These are phyloP conservation scores for Plasmodium knowlesi DNA, from an alignment of 169 alveolate species.

Conservation along the genomic window DNA sequence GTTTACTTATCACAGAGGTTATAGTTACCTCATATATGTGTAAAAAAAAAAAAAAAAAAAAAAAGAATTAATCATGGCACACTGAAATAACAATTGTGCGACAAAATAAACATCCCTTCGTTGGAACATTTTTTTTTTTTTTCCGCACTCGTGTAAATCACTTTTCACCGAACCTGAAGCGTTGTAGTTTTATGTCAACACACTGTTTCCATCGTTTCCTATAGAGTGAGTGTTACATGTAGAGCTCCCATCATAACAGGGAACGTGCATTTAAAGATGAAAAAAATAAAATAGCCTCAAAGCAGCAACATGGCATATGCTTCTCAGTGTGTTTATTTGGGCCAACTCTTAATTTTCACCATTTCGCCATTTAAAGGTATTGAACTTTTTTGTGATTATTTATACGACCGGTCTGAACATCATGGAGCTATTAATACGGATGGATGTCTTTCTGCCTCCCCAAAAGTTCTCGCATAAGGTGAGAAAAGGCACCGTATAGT, in stretches of 20 bases:
- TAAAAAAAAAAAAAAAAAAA: background rate
- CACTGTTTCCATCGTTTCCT: background rate
- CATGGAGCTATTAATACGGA: background rate
- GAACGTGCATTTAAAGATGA: background rate
- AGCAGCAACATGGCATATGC: background rate
- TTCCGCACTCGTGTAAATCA: background rate
- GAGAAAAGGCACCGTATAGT: background rate
- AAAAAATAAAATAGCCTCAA: background rate
- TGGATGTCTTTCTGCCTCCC: background rate
- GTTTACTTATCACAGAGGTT: background rate
- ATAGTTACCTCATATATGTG: background rate
- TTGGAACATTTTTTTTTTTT: constrained; percentile 1
- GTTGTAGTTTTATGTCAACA: background rate
- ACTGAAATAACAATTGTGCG: background rate
- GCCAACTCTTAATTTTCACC: background rate
- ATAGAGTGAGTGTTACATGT: background rate
- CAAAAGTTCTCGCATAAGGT: background rate
- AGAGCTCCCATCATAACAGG: background rate
- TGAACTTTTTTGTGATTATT: background rate
- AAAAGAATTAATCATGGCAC: background rate
- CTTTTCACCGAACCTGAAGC: background rate
- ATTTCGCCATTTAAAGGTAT: background rate
- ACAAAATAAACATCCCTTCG: background rate
- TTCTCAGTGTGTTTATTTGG: background rate
- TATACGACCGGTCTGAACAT: background rate